These are phyloP conservation scores for Amanita jacksonii DNA, from an alignment of 768 basidiomycete species.

Conservation along the genomic window DNA sequence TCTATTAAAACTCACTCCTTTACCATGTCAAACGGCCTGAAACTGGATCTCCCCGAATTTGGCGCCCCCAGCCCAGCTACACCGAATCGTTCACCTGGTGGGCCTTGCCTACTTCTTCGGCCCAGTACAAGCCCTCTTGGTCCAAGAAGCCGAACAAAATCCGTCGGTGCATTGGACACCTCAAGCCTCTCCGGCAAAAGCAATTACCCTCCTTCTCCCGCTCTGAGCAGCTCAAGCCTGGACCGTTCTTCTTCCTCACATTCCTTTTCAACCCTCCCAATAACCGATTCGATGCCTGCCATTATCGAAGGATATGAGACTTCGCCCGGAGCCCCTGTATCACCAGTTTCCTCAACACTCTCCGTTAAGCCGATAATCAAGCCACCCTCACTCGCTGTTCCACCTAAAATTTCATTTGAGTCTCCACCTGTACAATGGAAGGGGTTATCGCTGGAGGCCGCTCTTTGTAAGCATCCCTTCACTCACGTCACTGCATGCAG, in stretches of 20 bases:
- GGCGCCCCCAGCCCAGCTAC: too few species aligned
- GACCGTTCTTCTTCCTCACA: not conserved
- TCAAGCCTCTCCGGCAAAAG: not conserved
- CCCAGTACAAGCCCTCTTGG: not conserved
- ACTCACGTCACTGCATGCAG: not conserved
- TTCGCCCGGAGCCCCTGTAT: not conserved
- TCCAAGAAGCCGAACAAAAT: not conserved
- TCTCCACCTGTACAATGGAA: conserved; percentile 52
- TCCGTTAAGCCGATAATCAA: not conserved
- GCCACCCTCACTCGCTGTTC: conserved; percentile 14
- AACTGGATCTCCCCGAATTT: not conserved
- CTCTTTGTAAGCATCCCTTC: conserved; percentile 33
- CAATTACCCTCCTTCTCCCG: not conserved
- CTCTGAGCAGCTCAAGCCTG: not conserved
- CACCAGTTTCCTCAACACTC: not conserved
- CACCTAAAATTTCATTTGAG: conserved; percentile 49
- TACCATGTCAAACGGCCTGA: too few species aligned
- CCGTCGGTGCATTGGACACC: not conserved
- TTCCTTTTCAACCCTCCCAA: not conserved
- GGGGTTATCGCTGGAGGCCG: conserved; percentile 60
- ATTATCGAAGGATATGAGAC: not conserved
- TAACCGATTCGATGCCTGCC: not conserved
- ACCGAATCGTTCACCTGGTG: not conserved
- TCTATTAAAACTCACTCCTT: too few species aligned
- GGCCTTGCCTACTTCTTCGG: not conserved